Evolutionary conservation across 495 filamentous ascomycete genomes (phyloP), one percentile per base, ranked within the genome.

Genomic region (Aspergillus sclerotiicarbonarius): DNA sequence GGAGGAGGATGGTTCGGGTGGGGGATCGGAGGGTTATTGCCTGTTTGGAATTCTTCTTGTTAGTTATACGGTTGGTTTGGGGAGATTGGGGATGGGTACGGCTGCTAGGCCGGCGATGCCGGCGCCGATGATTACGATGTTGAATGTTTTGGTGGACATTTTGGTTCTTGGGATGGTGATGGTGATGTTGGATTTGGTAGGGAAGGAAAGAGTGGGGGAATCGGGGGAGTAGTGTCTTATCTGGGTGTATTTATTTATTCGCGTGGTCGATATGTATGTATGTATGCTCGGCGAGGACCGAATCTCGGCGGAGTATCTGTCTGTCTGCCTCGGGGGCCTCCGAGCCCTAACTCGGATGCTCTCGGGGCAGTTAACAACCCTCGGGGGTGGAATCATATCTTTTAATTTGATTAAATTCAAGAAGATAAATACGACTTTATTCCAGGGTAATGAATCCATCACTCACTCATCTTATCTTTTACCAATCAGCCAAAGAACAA

Each of bases 1-100:
- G 50, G 0, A 71, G 53, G 0, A 54, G 65, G 50, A 70, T 71
- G 4, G 59, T 47, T 20, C 68, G 35, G 53, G 67, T 65, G 2
- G 58, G 56, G 30, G 41, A 62, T 8, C 61, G 53, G 9, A 63
- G 61, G 8, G 61, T 44, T 25, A 60, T 63, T 4, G 57, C 62
- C 62, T 60, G 35, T n/a, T n/a, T n/a, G n/a, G n/a, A n/a, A n/a
- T n/a, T n/a, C n/a, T n/a, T n/a, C n/a, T n/a, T n/a, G n/a, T n/a
- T n/a, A n/a, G n/a, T n/a, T n/a, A n/a, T n/a, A n/a, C n/a, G n/a
- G n/a, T 18, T 15, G 33, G 45, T 12, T 31, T 46, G 5, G 3
- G 31, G 21, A n/a, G n/a, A n/a, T n/a, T n/a, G 20, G 12, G 15
- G 54, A 10, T 10, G 32, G 19, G 13, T 44, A 59, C 56, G 0